These are phyloP conservation scores for Apium graveolens DNA, from an alignment of 129 eudicot genomes.

Conservation along the genomic window DNA sequence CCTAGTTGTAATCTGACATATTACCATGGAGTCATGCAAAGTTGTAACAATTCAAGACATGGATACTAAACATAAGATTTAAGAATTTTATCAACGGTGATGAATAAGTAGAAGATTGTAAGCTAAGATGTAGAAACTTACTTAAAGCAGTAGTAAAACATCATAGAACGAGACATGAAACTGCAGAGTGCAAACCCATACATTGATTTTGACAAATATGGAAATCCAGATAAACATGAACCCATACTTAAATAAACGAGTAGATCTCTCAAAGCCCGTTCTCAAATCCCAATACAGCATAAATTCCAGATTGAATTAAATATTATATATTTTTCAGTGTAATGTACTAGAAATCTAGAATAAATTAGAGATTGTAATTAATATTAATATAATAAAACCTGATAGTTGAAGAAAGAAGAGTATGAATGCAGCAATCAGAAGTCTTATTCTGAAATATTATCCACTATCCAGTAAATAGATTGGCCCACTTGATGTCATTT, in stretches of 20 bases:
- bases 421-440: conserved; percentile 26
- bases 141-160: conserved; percentile 22
- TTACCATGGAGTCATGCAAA: not conserved
- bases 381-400: conserved; percentile 20
- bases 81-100: no score
- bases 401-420: conserved; percentile 14
- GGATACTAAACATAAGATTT: not conserved
- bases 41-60: not conserved
- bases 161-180: conserved; percentile 15
- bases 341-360: conserved; percentile 11
- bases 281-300: conserved; percentile 27
- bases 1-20: not conserved
- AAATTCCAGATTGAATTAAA: conserved; percentile 8
- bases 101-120: no score
- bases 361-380: no score
- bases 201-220: conserved; percentile 6
- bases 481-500: conserved; percentile 32
- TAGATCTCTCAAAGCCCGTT: conserved; percentile 17
- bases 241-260: conserved; percentile 10
- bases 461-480: conserved; percentile 39
- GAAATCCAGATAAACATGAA: not conserved
- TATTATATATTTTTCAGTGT: conserved; percentile 9
- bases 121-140: conserved; percentile 25
- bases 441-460: conserved; percentile 35
- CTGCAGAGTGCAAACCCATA: conserved; percentile 38